Evolutionary conservation across 805 yeast genomes (phyloP).

Genomic region (Schwanniomyces pseudopolymorphus): DNA sequence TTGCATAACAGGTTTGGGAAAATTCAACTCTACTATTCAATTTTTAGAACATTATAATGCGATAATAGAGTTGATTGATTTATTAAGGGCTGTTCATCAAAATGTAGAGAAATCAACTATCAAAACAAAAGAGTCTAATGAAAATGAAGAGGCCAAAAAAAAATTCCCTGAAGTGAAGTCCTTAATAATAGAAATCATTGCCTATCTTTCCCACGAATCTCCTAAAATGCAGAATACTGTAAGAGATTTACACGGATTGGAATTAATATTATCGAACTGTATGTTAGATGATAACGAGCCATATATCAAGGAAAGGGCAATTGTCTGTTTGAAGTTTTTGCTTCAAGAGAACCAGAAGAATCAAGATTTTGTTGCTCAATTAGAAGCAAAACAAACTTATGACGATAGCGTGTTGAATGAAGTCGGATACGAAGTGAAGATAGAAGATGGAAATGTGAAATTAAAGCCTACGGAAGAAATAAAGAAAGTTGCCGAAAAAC

Average conservation of each 20-base stretch:
- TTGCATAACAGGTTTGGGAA: slow-evolving; percentile 40
- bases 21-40: slow-evolving; percentile 39
- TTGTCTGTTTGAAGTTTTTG: slow-evolving; percentile 71
- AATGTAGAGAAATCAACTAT: slow-evolving; percentile 34
- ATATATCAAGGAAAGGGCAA: slow-evolving; percentile 78
- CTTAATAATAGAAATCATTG: slow-evolving; percentile 62
- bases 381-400: slow-evolving; percentile 73
- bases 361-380: slow-evolving; percentile 69
- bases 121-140: slow-evolving; percentile 15
- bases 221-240: slow-evolving; percentile 63
- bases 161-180: slow-evolving; percentile 66
- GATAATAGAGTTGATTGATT: slow-evolving; percentile 29
- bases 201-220: slow-evolving; percentile 54
- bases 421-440: slow-evolving; percentile 76
- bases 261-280: slow-evolving; percentile 73
- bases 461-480: slow-evolving; percentile 37
- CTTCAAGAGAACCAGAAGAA: slow-evolving; percentile 64
- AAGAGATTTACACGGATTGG: slow-evolving; percentile 66
- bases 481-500: neutral
- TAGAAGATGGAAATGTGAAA: slow-evolving; percentile 67
- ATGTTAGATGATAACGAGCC: slow-evolving; percentile 88
- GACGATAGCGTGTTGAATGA: slow-evolving; percentile 56
- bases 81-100: slow-evolving; percentile 42
- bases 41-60: slow-evolving; percentile 42
- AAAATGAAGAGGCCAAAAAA: slow-evolving; percentile 9